Evolutionary conservation across 1,284 basidiomycete genomes (phyloP).

Genomic region (Puccinia polysora): DNA sequence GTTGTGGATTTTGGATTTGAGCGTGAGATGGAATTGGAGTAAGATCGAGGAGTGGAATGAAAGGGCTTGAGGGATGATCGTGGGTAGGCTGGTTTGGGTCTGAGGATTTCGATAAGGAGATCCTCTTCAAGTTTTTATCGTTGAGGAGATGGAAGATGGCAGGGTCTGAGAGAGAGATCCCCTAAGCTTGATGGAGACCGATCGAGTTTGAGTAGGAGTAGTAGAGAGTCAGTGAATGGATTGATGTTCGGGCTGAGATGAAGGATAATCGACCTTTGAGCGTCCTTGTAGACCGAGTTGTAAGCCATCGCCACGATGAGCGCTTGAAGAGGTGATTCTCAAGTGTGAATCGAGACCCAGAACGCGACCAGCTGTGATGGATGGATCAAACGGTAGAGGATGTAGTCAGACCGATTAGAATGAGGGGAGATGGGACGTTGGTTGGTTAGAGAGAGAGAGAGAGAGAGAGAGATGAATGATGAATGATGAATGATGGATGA

Average conservation of each 20-base stretch:
- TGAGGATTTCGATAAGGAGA: constrained; percentile 12
- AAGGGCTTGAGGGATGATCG: no score
- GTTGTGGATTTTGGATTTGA: background rate
- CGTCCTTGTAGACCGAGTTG: constrained; percentile 17
- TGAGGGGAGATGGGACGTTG: background rate
- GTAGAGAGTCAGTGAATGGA: background rate
- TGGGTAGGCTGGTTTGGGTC: no score
- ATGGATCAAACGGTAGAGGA: background rate
- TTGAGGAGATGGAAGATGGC: constrained; percentile 34
- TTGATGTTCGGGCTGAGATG: background rate
- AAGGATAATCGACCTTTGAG: constrained; percentile 12
- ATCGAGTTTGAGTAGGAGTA: background rate
- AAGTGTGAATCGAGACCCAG: constrained; percentile 9
- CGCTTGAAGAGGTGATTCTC: constrained; percentile 29
- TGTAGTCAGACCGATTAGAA: background rate
- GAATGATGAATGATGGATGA: no score
- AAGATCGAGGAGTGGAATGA: background rate
- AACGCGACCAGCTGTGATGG: constrained; percentile 23
- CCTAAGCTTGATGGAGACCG: no score
- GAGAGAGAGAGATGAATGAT: background rate
- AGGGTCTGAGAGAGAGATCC: constrained; percentile 36
- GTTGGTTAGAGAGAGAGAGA: background rate
- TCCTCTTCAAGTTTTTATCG: constrained; percentile 32
- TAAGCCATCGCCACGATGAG: constrained; percentile 36
- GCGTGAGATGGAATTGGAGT: no score